A percentile compares a stretch with the other conserved stretches of the same genome.
phyloP scores from a whole-genome alignment of 1,284 basidiomycete genomes.

The Fistulina hepatica region DNA sequence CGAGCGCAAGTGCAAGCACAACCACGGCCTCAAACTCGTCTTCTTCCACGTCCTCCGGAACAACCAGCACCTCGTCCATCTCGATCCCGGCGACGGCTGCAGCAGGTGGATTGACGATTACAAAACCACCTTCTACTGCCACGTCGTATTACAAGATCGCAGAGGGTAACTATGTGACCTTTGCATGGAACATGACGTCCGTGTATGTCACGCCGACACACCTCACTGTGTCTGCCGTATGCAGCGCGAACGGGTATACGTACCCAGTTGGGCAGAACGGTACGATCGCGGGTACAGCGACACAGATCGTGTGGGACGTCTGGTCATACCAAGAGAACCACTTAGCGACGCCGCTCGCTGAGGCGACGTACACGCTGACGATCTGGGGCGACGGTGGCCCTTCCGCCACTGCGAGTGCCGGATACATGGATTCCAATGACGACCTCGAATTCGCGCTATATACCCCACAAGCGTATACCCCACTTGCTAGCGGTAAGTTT shows the following conservation, averaged over 20 bases:
- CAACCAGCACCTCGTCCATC: constrained; percentile 14
- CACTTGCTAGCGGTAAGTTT: constrained; percentile 53
- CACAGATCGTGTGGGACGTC: constrained; percentile 72
- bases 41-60: constrained; percentile 14
- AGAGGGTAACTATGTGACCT: constrained; percentile 61
- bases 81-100: constrained; percentile 45
- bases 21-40: no score
- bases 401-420: constrained; percentile 44
- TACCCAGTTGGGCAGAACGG: constrained; percentile 81
- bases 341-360: constrained; percentile 57
- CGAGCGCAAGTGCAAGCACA: no score
- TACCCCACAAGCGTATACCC: constrained; percentile 68
- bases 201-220: constrained; percentile 56
- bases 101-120: constrained; percentile 60
- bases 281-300: constrained; percentile 58
- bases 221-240: constrained; percentile 74
- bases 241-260: constrained; percentile 74
- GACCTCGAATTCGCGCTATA: constrained; percentile 78
- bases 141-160: constrained; percentile 89
- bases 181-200: constrained; percentile 82
- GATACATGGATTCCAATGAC: constrained; percentile 61
- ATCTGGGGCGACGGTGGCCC: constrained; percentile 75
- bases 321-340: constrained; percentile 64
- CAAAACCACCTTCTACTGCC: constrained; percentile 69
- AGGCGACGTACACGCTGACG: constrained; percentile 65